Base-by-base conservation (phyloP, 2,329 filamentous ascomycete species). In the Aspergillus awamori region DNA sequence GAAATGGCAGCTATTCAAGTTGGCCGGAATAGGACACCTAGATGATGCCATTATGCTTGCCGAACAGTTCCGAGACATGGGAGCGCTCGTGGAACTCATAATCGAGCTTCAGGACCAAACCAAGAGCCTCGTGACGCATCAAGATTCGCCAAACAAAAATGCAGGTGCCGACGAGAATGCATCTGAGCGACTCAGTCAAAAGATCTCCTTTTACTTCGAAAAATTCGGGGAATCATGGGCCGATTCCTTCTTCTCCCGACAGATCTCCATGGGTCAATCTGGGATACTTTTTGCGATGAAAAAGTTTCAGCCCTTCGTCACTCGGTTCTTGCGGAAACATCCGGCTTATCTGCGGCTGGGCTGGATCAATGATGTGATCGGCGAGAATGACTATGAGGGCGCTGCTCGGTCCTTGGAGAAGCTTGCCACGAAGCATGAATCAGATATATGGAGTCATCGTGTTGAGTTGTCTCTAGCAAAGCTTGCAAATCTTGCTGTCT, bases 341-440 rank as follows among this genome's bases (percentile, higher is more conserved):
- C 85, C 87, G 0, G 84, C 88, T 63, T 87, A 92, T 63, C 88
- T 89, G 28, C 92, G 92, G 69, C 83, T 99, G 48, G 88, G 89
- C 53, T 99, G 95, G 95, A 96, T 99, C 79, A 96, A 99, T 73
- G 93, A 98, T 72, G 84, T 98, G 7, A 83, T 88, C 62, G 84
- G 86, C 24, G 91, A 95, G 72, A 83, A 87, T 61, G 87, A 97
- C 69, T 92, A 92, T 64, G 81, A 86, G 11, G 84, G 86, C 59
- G 93, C 94, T 10, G 88, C 89, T 5, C 80, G 86, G 45, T 89
- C 88, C 0, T 83, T 99, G 51, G 81, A 90, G 47, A 81, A 86
- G 7, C 82, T 93, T 20, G 93, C 91, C 0, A 80, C 89, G 20
- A 83, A 84, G 53, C 86, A 87, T 57, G 93, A 97, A 74, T 85